Evolutionary conservation across 1,284 basidiomycete genomes (phyloP).

Genomic region (Abortiporus biennis): DNA sequence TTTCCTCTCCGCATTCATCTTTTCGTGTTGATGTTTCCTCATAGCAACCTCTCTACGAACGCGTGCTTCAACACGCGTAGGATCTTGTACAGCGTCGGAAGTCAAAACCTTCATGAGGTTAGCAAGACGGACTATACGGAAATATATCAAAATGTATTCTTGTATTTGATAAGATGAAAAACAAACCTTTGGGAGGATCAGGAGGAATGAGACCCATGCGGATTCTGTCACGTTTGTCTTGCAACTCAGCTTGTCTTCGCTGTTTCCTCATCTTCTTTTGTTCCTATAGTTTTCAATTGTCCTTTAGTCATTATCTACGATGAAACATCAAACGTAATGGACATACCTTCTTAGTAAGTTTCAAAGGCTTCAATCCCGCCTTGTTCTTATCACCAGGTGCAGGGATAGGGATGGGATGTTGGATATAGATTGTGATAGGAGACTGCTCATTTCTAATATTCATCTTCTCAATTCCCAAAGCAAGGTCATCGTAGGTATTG

Average conservation of each 20-base stretch:
- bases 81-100: slow-evolving; percentile 93
- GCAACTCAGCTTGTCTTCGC: slow-evolving; percentile 81
- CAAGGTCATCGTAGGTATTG: slow-evolving; percentile 75
- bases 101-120: slow-evolving; percentile 99
- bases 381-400: slow-evolving; percentile 84
- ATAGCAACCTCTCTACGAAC: slow-evolving; percentile 91
- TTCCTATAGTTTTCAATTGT: slow-evolving; percentile 45
- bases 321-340: neutral
- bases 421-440: slow-evolving; percentile 88
- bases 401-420: slow-evolving; percentile 96
- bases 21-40: slow-evolving; percentile 85
- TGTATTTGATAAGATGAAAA: slow-evolving; percentile 1
- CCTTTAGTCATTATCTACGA: neutral
- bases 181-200: slow-evolving; percentile 87
- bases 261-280: slow-evolving; percentile 96
- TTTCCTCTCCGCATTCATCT: slow-evolving; percentile 89
- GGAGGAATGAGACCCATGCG: slow-evolving; percentile 96
- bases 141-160: slow-evolving; percentile 5
- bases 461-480: slow-evolving; percentile 45
- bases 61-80: slow-evolving; percentile 94
- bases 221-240: slow-evolving; percentile 94
- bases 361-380: slow-evolving; percentile 72
- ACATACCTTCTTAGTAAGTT: slow-evolving; percentile 79
- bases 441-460: slow-evolving; percentile 63
- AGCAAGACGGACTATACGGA: slow-evolving; percentile 80